Evolutionary conservation across 768 basidiomycete species (phyloP), one percentile per base, ranked within the genome.

Genomic region (Paxillus involutus): DNA sequence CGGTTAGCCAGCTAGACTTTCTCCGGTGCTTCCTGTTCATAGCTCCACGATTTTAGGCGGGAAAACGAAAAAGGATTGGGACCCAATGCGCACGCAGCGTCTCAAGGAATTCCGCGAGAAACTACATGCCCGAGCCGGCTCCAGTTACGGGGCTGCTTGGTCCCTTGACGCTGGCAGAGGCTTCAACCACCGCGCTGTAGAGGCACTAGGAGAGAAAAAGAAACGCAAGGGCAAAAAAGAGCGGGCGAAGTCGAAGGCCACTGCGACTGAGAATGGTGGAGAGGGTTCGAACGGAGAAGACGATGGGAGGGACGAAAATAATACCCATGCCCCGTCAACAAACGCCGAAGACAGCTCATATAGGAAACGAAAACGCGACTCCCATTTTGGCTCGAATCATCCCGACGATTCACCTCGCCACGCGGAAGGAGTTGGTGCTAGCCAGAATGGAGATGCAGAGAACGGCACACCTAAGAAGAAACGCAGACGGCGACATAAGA

Each of bases 221-320:
- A 87, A 84, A 71, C 69, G 87, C 61, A 85, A 77, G 61, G 86
- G 86, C 12, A 87, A 81, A 77, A 88, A 87, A 71, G 86, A 88
- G 69, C 76, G 86, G 35, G 71, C 79, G 73, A 81, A 75, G 59
- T 58, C 76, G 60, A 85, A 77, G 60, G 65, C 60, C n/a, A 64
- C 58, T 29, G 69, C 42, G 32, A 65, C 43, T 2, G 59, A 57
- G 17, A 49, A 36, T 5, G 61, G 44, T 1, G 60, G 36, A 13
- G 58, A 59, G 6, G 53, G 14, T 32, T 11, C 32, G 24, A 8
- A 42, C 32, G 50, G 14, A 37, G 48, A 52, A 24, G 48, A 45
- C 8, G 46, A 51, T 3, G 41, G 4, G n/a, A 33, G 32, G 35
- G 45, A 19, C 11, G 52, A 37, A 9, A n/a, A 51, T 6, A 10